Base-by-base conservation (phyloP, 106 monocot species). In the Dendrobium nobile region DNA sequence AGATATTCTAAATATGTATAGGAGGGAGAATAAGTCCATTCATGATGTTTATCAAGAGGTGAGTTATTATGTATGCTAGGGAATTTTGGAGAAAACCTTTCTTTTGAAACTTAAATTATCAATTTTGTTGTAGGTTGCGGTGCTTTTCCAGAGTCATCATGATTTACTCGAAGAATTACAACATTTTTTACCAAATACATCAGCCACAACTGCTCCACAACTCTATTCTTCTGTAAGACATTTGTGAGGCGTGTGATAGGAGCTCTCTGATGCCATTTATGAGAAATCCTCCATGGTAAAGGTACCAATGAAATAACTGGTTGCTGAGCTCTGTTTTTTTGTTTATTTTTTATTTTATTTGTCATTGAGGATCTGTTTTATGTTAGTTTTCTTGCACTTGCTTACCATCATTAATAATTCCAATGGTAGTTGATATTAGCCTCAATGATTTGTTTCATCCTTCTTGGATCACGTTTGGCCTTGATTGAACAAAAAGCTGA, bases 1-100 rank as follows among this genome's bases (percentile, higher is more conserved):
- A 80, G 92, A 95, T 85, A 95, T 99, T 78, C 89, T 99, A 41
- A 95, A 99, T 84, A 95, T 99, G 98, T 95, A 99, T 73, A 80
- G 95, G 42, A 91, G 89, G 82, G 98, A 95, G 65, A 91, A 87
- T 77, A 99, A 95, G 51, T 85, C 92, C 44, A 99, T 99, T 67
- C 87, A 89, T 45, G 98, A 99, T 70, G 98, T 99, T 58, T 99
- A 93, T 67, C 88, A 93, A 41, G 95, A 99, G 87, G 98, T 75
- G 19, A 2, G 11, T 72, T 72, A 13, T 72, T 72, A 4, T 72
- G 17, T 72, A 72, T 37, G 28, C 37, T 40, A 33, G 27, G 72
- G 5, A 4, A 11, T 72, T 44, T 75, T 75, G 44, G 19, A 75
- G 1, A 15, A 75, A 75, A 18, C 17, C 17, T 7, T 75, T 40